Base-by-base conservation (phyloP, 2,329 filamentous ascomycete species). In the Colletotrichum abscissum region DNA sequence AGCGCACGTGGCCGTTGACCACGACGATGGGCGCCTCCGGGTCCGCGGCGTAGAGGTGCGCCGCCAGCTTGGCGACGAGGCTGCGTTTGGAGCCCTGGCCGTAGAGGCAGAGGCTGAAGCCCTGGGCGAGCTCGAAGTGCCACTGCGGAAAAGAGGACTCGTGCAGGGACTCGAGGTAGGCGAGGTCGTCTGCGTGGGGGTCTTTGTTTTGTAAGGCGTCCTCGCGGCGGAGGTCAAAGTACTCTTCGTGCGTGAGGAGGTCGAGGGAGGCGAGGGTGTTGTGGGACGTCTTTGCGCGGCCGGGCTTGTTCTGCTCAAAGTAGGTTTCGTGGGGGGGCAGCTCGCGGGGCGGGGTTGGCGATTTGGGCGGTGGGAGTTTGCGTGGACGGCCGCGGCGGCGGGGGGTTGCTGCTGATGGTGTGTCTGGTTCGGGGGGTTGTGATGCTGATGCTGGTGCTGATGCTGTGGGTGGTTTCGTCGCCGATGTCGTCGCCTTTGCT, bases 211-310 rank as follows among this genome's bases (percentile, higher is more conserved):
- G 76, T 91, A 91, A 46, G 33, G 33, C 33, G 33, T 35, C 33
- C 33, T 88, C 85, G 46, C 90, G 88, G 35, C 94, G 86, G 35
- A 93, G 84, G 57, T 90, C 87, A 78, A 97, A 97, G 82, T 97
- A 99, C 80, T 98, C 95, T 70, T 98, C 95, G 79, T 98, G 95
- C 1, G 94, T 95, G 69, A 98, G 90, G 12, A 98, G 86, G 4
- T 90, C 87, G 42, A 97, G 86, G 5, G 92, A 91, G 0, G 92
- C 88, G 5, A 98, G 87, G 0, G 91, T 97, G 76, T 97, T 97
- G 80, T 94, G 93, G 1, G 95, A 98, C 0, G 96, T 98, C 82
- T 95, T 95, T 57, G 91, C 87, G 4, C 91, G 89, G 2, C 94
- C 95, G 0, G 94, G 92, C 60, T 94, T 92, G 80, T 97, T 98